Conservation (phyloP, 352 stramenopile genomes). For the Pythium dissimile region DNA sequence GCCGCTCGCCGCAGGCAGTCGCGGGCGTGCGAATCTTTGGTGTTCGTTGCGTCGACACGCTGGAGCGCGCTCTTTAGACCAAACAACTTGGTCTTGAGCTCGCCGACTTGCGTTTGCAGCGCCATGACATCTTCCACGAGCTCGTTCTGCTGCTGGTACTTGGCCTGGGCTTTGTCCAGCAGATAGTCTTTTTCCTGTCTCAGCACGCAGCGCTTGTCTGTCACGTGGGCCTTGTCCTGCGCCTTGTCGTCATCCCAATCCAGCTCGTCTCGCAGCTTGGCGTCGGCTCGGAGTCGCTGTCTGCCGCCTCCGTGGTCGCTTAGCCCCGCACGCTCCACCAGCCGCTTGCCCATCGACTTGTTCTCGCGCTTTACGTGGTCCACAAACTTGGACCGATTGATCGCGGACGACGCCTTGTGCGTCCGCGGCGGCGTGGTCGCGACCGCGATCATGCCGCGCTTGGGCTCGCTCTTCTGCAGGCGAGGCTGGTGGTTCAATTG, state of each 20-base stretch:
- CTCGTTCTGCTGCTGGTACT: constrained; percentile 53
- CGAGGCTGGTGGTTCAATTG: constrained; percentile 11
- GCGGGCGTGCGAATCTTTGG: constrained; percentile 54
- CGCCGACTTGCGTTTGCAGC: constrained; percentile 40
- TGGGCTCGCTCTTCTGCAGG: constrained; percentile 17
- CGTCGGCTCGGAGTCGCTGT: neutral
- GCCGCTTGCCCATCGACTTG: constrained; percentile 42
- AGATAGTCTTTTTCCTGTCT: constrained; percentile 56
- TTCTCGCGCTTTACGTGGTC: constrained; percentile 53
- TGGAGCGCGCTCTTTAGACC: constrained; percentile 32
- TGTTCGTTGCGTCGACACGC: constrained; percentile 48
- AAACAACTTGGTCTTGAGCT: constrained; percentile 37
- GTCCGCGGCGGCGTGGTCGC: constrained; percentile 13
- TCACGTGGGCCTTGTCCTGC: constrained; percentile 39
- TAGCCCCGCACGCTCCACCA: constrained; percentile 35
- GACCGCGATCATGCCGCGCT: constrained; percentile 2
- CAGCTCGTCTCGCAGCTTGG: constrained; percentile 21
- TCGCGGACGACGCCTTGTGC: constrained; percentile 54
- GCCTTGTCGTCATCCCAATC: constrained; percentile 24
- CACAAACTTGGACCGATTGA: constrained; percentile 61
- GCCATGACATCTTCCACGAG: constrained; percentile 48
- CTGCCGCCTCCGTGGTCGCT: neutral
- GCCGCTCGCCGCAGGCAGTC: constrained; percentile 30
- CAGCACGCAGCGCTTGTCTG: constrained; percentile 36
- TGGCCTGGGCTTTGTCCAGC: constrained; percentile 54